Evolutionary conservation across 1,139 yeast genomes (phyloP), one percentile per base, ranked within the genome.

Genomic region (Hemisphaericaspora lyxosophila): DNA sequence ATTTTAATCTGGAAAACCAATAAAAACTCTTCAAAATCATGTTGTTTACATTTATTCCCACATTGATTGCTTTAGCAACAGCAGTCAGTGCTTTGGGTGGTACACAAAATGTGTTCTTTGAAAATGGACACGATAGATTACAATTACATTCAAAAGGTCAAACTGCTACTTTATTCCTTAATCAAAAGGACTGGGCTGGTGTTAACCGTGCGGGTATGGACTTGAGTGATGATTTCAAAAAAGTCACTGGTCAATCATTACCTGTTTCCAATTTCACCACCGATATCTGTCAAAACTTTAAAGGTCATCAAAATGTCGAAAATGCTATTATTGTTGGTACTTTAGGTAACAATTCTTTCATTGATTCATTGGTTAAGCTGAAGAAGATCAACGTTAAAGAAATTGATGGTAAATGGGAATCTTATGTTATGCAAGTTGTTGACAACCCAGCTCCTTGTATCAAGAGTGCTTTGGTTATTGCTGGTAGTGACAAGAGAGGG

Each of bases 401-500:
- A 13, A 41, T 48, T 14, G 38, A 46, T 23, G 51, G 49, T 13
- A 38, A 46, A 30, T 49, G 53, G 53, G 53, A 49, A 39, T 40
- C 50, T 14, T 49, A 48, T 29, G 29, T 42, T 7, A 41, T 44
- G 12, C 24, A 38, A 7, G 41, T 38, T 11, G 20, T 47, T 6
- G 34, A 38, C n/a, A 13, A 33, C 13, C 46, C 42, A 11, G 40
- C 33, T n/a, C 29, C 36, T n/a, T 39, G 42, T 31, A 33, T 39
- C 20, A 17, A 44, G 20, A 44, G 36, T 38, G 43, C 51, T n/a
- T 35, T 48, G 20, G 45, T 45, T 5, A 42, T 48, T 28, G 49
- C 44, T 19, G 51, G 51, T 23, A 47, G 50, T 39, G 51, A 48
- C 29, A 48, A 48, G 36, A 33, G 51, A 35, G 51, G 51, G 12